Evolutionary conservation across 345 rosid genomes (phyloP).

Genomic region (Euphorbia lathyris): DNA sequence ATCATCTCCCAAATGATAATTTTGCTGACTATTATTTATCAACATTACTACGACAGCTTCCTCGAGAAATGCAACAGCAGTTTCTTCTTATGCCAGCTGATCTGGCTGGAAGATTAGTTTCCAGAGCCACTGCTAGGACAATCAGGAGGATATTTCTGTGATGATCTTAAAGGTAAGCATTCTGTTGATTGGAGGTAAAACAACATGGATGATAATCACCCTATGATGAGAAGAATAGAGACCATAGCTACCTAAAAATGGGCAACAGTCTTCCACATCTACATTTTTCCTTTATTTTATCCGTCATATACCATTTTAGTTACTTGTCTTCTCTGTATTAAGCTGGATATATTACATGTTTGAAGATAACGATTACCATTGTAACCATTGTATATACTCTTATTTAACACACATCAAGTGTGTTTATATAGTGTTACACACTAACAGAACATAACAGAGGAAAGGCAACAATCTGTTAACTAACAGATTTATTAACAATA

Average conservation of each 20-base stretch:
- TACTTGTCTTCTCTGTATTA: too few species aligned
- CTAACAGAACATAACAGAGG: too few species aligned
- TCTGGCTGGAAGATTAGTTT: slow-evolving; percentile 61
- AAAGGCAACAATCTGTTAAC: too few species aligned
- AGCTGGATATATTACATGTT: too few species aligned
- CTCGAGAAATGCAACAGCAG: slow-evolving; percentile 70
- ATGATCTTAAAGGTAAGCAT: slow-evolving; percentile 12
- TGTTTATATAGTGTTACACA: too few species aligned
- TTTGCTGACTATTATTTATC: background rate
- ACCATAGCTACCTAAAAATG: background rate
- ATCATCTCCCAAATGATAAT: background rate
- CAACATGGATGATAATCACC: background rate
- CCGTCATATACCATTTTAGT: background rate
- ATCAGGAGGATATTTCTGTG: slow-evolving; percentile 61
- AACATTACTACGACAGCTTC: slow-evolving; percentile 47
- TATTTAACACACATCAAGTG: too few species aligned
- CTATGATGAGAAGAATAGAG: background rate
- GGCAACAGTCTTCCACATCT: background rate
- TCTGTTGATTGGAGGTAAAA: background rate
- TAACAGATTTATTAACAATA: too few species aligned
- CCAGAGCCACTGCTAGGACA: slow-evolving; percentile 78
- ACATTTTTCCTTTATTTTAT: slow-evolving; percentile 4
- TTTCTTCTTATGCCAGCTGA: slow-evolving; percentile 73
- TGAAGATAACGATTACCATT: too few species aligned
- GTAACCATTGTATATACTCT: too few species aligned